These are phyloP conservation scores for Galerina marginata DNA, from an alignment of 768 basidiomycete species.

Conservation along the genomic window DNA sequence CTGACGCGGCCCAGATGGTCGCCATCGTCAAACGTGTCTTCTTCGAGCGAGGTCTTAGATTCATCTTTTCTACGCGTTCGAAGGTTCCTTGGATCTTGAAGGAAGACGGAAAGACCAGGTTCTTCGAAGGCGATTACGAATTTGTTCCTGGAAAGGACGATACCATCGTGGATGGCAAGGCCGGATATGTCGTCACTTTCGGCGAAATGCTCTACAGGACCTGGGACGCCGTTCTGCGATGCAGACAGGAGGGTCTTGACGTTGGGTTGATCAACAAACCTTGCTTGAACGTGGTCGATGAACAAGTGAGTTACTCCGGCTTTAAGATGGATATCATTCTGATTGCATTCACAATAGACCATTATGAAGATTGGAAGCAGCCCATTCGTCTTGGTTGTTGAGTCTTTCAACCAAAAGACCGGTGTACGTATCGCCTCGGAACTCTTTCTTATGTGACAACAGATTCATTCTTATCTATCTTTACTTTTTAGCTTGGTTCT, in stretches of 20 bases:
- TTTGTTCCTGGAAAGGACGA: constrained; percentile 90
- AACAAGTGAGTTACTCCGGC: constrained; percentile 52
- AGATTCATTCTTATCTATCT: constrained; percentile 5
- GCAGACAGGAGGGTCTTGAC: constrained; percentile 73
- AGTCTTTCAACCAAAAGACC: constrained; percentile 89
- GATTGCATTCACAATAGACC: constrained; percentile 37
- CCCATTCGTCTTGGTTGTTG: constrained; percentile 83
- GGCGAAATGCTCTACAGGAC: constrained; percentile 89
- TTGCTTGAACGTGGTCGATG: constrained; percentile 83
- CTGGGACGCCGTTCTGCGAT: constrained; percentile 80
- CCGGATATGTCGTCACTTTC: constrained; percentile 84
- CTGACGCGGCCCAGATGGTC: constrained; percentile 81
- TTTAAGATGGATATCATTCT: background rate
- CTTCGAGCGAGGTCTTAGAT: constrained; percentile 82
- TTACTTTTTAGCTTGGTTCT: constrained; percentile 62
- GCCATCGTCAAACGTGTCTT: constrained; percentile 79
- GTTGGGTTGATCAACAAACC: constrained; percentile 90
- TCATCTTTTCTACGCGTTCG: constrained; percentile 88
- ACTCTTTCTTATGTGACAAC: background rate
- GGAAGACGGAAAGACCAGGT: constrained; percentile 68
- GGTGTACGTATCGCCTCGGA: constrained; percentile 48
- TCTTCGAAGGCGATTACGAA: constrained; percentile 73
- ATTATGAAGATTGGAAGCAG: constrained; percentile 75
- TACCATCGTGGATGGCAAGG: constrained; percentile 74
- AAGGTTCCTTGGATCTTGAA: constrained; percentile 89